Evolutionary conservation across 2,329 filamentous ascomycete species (phyloP).

Genomic region (Aspergillus fijiensis): DNA sequence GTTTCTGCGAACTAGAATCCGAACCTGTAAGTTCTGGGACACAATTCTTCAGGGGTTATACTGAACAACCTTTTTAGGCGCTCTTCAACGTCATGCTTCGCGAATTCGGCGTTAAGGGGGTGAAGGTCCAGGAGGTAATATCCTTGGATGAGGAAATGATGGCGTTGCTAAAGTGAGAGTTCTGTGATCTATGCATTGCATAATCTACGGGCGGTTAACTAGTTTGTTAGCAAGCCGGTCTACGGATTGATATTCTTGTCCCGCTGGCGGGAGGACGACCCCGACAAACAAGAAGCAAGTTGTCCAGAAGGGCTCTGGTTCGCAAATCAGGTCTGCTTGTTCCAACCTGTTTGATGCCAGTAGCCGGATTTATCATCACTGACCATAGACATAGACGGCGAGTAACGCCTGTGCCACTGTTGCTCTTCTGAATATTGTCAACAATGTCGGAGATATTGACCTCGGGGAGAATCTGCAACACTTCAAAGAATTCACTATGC

Average conservation of each 20-base stretch:
- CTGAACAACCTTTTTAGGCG: slow-evolving; percentile 49
- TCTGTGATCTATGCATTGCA: neutral
- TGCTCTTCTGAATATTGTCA: slow-evolving; percentile 87
- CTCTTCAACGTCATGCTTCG: slow-evolving; percentile 84
- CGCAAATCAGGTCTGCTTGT: slow-evolving; percentile 71
- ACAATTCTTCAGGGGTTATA: slow-evolving; percentile 3
- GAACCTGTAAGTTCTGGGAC: slow-evolving; percentile 65
- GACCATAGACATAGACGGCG: slow-evolving; percentile 59
- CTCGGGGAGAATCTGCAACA: slow-evolving; percentile 68
- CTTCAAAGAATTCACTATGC: slow-evolving; percentile 71
- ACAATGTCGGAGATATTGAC: slow-evolving; percentile 69
- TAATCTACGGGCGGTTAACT: neutral
- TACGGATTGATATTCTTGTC: slow-evolving; percentile 90
- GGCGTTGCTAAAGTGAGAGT: slow-evolving; percentile 59
- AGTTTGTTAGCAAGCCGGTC: slow-evolving; percentile 61
- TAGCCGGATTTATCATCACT: neutral
- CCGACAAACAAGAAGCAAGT: slow-evolving; percentile 51
- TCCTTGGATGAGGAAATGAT: slow-evolving; percentile 67
- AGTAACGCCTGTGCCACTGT: slow-evolving; percentile 89
- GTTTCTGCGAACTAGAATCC: slow-evolving; percentile 73
- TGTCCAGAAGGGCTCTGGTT: slow-evolving; percentile 79
- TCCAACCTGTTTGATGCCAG: too few relatives aligned
- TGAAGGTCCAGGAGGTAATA: slow-evolving; percentile 75
- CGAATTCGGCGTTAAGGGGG: slow-evolving; percentile 71
- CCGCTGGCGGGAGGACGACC: slow-evolving; percentile 63